Percentiles rank a stretch among this genome's conserved stretches.
These are phyloP conservation scores for Saccharomyces hybrid DNA, from an alignment of 1,139 yeast genomes.

Conservation along the genomic window DNA sequence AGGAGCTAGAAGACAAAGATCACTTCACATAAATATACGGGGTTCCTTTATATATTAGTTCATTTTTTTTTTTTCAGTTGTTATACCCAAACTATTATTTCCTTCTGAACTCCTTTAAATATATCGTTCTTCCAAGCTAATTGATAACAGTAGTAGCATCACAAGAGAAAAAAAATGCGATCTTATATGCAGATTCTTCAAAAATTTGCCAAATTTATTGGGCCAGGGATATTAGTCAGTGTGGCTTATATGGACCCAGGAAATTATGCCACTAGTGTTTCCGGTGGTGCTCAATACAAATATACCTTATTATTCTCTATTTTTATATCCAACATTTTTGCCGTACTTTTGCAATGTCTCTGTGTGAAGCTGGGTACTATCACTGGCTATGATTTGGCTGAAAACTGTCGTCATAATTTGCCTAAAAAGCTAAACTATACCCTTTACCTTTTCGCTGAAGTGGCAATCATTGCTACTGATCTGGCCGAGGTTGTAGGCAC, in stretches of 20 bases:
- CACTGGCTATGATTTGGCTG: slow-evolving; percentile 69
- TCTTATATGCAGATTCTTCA: slow-evolving; percentile 10
- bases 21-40: neutral
- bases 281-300: slow-evolving; percentile 84
- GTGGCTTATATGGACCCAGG: slow-evolving; percentile 99
- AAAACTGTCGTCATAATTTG: slow-evolving; percentile 54
- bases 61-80: neutral
- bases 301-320: slow-evolving; percentile 77
- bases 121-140: neutral
- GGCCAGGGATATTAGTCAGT: slow-evolving; percentile 91
- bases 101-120: neutral
- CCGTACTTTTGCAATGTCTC: slow-evolving; percentile 73
- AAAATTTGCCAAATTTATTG: slow-evolving; percentile 47
- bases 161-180: slow-evolving; percentile 1
- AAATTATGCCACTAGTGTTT: slow-evolving; percentile 88
- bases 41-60: neutral
- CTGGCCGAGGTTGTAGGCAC: slow-evolving; percentile 83
- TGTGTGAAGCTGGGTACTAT: slow-evolving; percentile 74
- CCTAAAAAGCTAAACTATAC: slow-evolving; percentile 52
- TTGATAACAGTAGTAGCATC: neutral
- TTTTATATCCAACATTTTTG: slow-evolving; percentile 75
- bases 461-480: slow-evolving; percentile 78
- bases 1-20: neutral
- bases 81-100: neutral
- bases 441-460: slow-evolving; percentile 64